Percentiles rank a stretch among this genome's conserved stretches.
These are phyloP conservation scores for Schizochytrium sp. DNA, from an alignment of 108 stramenopile genomes.

Conservation along the genomic window DNA sequence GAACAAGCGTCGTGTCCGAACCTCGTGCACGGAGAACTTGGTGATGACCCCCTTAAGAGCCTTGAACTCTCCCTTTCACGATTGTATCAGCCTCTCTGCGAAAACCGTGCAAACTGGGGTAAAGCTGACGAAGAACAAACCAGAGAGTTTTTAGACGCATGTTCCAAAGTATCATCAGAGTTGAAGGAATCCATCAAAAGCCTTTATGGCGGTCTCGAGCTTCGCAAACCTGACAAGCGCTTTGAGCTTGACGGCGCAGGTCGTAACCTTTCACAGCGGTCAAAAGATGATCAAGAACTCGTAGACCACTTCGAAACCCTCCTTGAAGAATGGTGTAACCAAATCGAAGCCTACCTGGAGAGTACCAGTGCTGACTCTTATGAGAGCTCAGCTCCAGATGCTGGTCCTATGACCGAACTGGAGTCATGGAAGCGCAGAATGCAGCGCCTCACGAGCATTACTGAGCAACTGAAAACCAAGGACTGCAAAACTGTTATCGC, in stretches of 20 bases:
- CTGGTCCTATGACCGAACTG: conserved; percentile 85
- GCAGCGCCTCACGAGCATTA: conserved; percentile 86
- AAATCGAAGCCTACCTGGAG: conserved; percentile 84
- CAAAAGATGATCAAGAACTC: conserved; percentile 73
- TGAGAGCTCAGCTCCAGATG: conserved; percentile 56
- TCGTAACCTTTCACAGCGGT: conserved; percentile 66
- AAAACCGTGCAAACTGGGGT: conserved; percentile 82
- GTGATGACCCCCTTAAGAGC: conserved; percentile 57
- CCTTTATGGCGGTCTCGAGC: conserved; percentile 81
- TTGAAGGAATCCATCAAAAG: conserved; percentile 82
- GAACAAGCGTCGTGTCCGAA: conserved; percentile 5
- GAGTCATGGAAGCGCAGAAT: conserved; percentile 86
- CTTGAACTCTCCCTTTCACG: conserved; percentile 80
- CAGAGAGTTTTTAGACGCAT: conserved; percentile 79
- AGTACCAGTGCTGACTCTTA: conserved; percentile 60
- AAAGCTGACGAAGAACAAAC: conserved; percentile 77
- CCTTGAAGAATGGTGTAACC: conserved; percentile 87
- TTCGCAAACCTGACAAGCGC: conserved; percentile 72
- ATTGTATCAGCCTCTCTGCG: conserved; percentile 79
- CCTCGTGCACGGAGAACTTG: conserved; percentile 43
- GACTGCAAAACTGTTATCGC: conserved; percentile 84
- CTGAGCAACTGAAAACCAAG: conserved; percentile 84
- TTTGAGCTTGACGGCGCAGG: conserved; percentile 66
- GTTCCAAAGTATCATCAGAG: conserved; percentile 77
- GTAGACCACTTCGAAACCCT: conserved; percentile 81